phyloP scores from a whole-genome alignment of 306 rosid species.

The Cajanus cajan region DNA sequence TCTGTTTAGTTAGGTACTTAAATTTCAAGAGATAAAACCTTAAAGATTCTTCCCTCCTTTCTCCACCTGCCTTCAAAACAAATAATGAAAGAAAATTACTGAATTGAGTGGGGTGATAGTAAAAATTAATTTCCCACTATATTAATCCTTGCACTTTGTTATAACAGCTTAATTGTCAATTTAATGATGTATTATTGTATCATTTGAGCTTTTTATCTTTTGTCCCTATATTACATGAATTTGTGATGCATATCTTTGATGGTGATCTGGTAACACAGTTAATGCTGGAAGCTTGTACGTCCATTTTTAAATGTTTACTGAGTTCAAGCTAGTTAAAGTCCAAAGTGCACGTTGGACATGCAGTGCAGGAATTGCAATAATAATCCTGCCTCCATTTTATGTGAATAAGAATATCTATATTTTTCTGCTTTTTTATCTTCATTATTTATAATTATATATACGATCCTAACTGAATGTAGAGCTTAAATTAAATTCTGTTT shows the following conservation, averaged over 20 bases:
- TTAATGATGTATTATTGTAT: background rate
- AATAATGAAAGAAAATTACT: background rate
- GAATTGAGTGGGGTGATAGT: conserved; percentile 6
- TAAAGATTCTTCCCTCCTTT: background rate
- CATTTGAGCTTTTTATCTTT: background rate
- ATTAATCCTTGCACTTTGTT: background rate
- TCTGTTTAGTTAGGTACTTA: conserved; percentile 7
- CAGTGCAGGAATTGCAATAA: background rate
- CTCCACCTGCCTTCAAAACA: conserved; percentile 2
- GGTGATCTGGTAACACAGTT: background rate
- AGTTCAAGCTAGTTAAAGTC: background rate
- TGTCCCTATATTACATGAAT: background rate
- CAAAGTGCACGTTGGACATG: background rate
- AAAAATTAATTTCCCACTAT: background rate
- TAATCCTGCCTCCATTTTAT: background rate
- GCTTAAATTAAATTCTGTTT: background rate
- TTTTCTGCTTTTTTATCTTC: background rate
- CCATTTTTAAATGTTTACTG: background rate
- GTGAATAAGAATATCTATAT: background rate
- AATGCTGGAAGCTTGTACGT: background rate
- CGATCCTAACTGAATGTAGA: background rate
- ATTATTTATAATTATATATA: background rate
- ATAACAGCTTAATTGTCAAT: conserved; percentile 1
- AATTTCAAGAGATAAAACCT: conserved; percentile 6
- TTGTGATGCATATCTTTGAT: conserved; percentile 9